Base-by-base conservation (phyloP, 2,329 filamentous ascomycete genomes). In the Alternaria novae-zelandiae region DNA sequence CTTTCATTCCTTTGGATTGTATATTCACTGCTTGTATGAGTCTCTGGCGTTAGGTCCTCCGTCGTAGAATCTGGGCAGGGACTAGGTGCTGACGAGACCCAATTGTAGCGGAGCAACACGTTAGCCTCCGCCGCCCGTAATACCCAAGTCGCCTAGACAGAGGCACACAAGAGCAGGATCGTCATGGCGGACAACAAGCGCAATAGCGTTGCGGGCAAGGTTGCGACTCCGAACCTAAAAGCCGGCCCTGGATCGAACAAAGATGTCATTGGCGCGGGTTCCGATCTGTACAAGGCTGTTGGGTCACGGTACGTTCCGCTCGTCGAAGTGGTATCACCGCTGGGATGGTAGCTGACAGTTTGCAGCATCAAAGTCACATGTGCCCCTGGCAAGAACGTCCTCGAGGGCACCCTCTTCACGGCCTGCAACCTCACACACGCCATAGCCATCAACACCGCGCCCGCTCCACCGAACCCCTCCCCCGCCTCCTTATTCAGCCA, bases 361-460 rank as follows among this genome's bases (percentile, higher is more conserved):
- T 21, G 41, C 75, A 89, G 88, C 62, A 82, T 90, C 72, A 87
- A 86, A 69, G 78, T 90, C 67, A 88, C 83, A 59, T 89, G 86
- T 54, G 82, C 83, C 15, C 79, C 83, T 26, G 83, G 82, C 58
- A 80, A 84, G 56, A 82, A 83, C 46, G 85, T 83, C 23, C 79
- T 88, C 63, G 88, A 90, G 77, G 88, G 88, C 71, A 88, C 83
- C 17, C 82, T 90, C 61, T 90, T 88, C 78, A 88, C 87, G 26
- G 86, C 86, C 49, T 87, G 86, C 75, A 86, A 87, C 25, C 81
- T 87, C 70, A 86, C 87, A 60, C 88, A 89, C 70, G 81, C 89
- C 61, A 81, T 90, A 70, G 87, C 86, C 47, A 84, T 90, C 77
- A 87, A 89, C 78, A 87, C 84, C 17, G 82, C 83, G 12, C 78